Percentiles rank a stretch among this genome's conserved stretches.
Evolutionary conservation across 805 yeast species (phyloP).

Genomic region (Hanseniaspora jakobsenii): DNA sequence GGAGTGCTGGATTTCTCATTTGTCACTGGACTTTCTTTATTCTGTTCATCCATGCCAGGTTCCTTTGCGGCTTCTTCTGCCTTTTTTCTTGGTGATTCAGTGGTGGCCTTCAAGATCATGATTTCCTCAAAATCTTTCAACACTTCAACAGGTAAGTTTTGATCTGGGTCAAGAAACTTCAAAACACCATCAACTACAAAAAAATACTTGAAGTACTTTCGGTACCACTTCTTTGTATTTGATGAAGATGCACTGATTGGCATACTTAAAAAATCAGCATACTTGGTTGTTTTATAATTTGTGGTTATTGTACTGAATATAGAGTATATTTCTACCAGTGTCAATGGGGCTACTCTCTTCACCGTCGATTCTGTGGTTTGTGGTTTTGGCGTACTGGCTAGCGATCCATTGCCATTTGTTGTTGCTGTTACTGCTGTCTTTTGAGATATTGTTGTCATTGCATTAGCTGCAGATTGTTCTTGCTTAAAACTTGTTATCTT

Average conservation of each 20-base stretch:
- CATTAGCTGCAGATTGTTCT: not conserved
- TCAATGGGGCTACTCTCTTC: conserved; percentile 12
- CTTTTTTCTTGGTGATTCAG: not conserved
- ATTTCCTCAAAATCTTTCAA: conserved; percentile 13
- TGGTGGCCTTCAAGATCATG: conserved; percentile 9
- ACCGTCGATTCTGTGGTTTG: not conserved
- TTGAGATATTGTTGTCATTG: not conserved
- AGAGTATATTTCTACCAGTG: conserved; percentile 2
- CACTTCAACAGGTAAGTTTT: conserved; percentile 11
- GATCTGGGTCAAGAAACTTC: conserved; percentile 5
- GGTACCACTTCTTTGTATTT: conserved; percentile 14
- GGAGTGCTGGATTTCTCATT: conserved; percentile 3
- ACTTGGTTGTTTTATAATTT: conserved; percentile 11
- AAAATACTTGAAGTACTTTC: conserved; percentile 14
- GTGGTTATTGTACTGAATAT: conserved; percentile 3
- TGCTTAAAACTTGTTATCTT: too few species aligned
- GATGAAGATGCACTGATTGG: not conserved
- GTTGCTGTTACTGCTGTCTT: too few species aligned
- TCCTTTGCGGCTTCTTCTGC: not conserved
- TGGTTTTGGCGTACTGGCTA: too few species aligned
- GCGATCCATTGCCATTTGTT: not conserved
- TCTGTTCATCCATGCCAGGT: too few species aligned
- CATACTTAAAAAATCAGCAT: conserved; percentile 4
- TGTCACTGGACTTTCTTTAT: not conserved
- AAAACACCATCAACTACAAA: conserved; percentile 12